Conservation (phyloP, 1,284 basidiomycete species). For the Moesziomyces antarcticus region DNA sequence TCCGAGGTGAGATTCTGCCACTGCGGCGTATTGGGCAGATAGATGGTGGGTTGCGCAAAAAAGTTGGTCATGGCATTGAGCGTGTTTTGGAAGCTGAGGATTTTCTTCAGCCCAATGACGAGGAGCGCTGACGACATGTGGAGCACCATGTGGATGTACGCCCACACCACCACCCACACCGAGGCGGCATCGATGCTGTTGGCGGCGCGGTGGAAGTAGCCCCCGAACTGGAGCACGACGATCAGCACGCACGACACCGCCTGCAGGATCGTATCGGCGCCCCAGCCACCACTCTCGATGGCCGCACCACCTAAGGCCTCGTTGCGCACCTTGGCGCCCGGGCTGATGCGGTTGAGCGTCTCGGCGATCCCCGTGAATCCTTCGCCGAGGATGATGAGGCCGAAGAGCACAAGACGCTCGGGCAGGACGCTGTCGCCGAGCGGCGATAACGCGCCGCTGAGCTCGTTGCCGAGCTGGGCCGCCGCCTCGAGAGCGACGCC, state of each 20-base stretch:
- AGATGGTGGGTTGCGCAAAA: slow-evolving; percentile 8
- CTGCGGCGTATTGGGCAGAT: slow-evolving; percentile 15
- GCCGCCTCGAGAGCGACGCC: slow-evolving; percentile 26
- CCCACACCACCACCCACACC: slow-evolving; percentile 34
- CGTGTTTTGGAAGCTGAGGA: slow-evolving; percentile 43
- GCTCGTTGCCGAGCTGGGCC: slow-evolving; percentile 27
- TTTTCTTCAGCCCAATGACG: slow-evolving; percentile 42
- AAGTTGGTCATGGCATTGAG: slow-evolving; percentile 26
- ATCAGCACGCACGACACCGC: slow-evolving; percentile 34
- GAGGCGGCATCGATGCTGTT: slow-evolving; percentile 22
- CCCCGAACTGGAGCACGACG: slow-evolving; percentile 37
- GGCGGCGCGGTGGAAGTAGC: slow-evolving; percentile 40
- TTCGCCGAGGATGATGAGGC: slow-evolving; percentile 48
- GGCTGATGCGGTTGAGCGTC: slow-evolving; percentile 43
- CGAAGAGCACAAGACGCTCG: slow-evolving; percentile 40
- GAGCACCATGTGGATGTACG: slow-evolving; percentile 37
- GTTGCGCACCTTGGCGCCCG: slow-evolving; percentile 22
- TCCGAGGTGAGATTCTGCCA: slow-evolving; percentile 17
- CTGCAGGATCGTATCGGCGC: slow-evolving; percentile 32
- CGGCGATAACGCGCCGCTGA: slow-evolving; percentile 19
- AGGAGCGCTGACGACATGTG: slow-evolving; percentile 46
- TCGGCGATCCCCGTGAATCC: slow-evolving; percentile 41
- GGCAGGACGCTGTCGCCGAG: slow-evolving; percentile 25
- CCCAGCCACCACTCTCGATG: slow-evolving; percentile 44
- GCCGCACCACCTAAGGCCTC: slow-evolving; percentile 6